phyloP scores from a whole-genome alignment of 1,284 basidiomycete genomes.

The Ustilago tritici region DNA sequence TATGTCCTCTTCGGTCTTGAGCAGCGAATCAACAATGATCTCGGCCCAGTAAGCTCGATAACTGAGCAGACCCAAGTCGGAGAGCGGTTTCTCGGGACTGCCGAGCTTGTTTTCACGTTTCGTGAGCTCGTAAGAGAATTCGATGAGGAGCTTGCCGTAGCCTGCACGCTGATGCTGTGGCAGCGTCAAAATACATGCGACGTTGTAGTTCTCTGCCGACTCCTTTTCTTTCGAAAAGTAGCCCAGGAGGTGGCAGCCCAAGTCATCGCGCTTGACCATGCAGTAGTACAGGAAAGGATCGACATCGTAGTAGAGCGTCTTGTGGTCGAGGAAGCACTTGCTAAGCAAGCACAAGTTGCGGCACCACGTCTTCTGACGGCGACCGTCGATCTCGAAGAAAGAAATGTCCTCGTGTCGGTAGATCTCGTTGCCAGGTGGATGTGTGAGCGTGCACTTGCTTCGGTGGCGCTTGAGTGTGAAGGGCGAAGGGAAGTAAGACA shows the following conservation, averaged over 20 bases:
- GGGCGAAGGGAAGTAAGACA: slow-evolving; percentile 63
- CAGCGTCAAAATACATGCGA: slow-evolving; percentile 96
- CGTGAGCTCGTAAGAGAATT: slow-evolving; percentile 97
- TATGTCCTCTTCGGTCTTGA: slow-evolving; percentile 78
- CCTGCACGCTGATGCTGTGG: slow-evolving; percentile 97
- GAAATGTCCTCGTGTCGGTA: slow-evolving; percentile 96
- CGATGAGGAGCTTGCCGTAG: slow-evolving; percentile 94
- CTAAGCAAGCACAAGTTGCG: slow-evolving; percentile 94
- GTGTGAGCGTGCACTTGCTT: slow-evolving; percentile 88
- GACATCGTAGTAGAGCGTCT: slow-evolving; percentile 99
- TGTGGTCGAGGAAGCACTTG: slow-evolving; percentile 99
- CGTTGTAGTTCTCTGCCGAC: slow-evolving; percentile 96
- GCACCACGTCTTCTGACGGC: slow-evolving; percentile 95
- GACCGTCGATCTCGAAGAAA: slow-evolving; percentile 98
- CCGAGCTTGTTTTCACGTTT: slow-evolving; percentile 96
- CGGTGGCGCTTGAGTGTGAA: slow-evolving; percentile 77
- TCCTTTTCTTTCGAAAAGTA: slow-evolving; percentile 99
- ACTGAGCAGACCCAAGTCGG: slow-evolving; percentile 89
- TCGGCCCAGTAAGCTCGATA: slow-evolving; percentile 99
- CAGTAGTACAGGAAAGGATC: slow-evolving; percentile 99
- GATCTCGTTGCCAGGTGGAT: slow-evolving; percentile 99
- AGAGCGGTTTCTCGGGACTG: slow-evolving; percentile 96
- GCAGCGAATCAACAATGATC: slow-evolving; percentile 90
- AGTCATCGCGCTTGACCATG: slow-evolving; percentile 89
- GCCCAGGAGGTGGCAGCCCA: slow-evolving; percentile 92